These are phyloP conservation scores for Begonia masoniana DNA, from an alignment of 306 rosid species.

Conservation along the genomic window DNA sequence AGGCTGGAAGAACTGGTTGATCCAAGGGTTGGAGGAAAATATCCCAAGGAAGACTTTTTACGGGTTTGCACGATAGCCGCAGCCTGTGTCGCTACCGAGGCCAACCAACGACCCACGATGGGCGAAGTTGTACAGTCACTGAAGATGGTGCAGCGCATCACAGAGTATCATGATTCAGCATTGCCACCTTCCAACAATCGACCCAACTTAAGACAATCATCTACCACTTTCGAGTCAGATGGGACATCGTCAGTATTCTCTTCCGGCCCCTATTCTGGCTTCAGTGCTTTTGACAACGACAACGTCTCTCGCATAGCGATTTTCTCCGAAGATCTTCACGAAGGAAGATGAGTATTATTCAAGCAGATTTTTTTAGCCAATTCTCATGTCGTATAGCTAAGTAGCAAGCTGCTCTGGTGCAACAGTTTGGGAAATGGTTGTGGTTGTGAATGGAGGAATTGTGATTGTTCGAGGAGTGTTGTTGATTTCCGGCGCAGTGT, in stretches of 20 bases:
- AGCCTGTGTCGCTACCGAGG: slow-evolving; percentile 96
- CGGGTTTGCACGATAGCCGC: slow-evolving; percentile 95
- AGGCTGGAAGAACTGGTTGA: slow-evolving; percentile 80
- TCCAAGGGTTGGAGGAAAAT: slow-evolving; percentile 69
- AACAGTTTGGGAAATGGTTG: no score
- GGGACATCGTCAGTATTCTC: slow-evolving; percentile 91
- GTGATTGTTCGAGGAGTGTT: no score
- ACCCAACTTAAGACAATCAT: slow-evolving; percentile 63
- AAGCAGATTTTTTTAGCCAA: no score
- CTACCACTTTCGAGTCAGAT: slow-evolving; percentile 82
- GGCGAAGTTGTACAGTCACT: slow-evolving; percentile 99
- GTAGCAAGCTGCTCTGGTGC: no score
- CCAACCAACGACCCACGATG: slow-evolving; percentile 94
- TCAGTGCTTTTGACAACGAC: slow-evolving; percentile 71
- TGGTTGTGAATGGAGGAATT: no score
- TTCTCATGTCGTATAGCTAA: no score
- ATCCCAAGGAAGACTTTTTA: slow-evolving; percentile 76
- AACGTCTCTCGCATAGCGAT: slow-evolving; percentile 63
- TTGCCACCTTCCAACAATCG: slow-evolving; percentile 47
- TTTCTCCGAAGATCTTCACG: slow-evolving; percentile 97
- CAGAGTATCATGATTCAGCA: slow-evolving; percentile 50
- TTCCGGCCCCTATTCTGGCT: slow-evolving; percentile 88
- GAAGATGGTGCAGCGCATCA: slow-evolving; percentile 88
- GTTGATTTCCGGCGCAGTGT: no score
- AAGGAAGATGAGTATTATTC: slow-evolving; percentile 50